Conservation (phyloP, 1,284 basidiomycete species). For the Ustilago tritici region DNA sequence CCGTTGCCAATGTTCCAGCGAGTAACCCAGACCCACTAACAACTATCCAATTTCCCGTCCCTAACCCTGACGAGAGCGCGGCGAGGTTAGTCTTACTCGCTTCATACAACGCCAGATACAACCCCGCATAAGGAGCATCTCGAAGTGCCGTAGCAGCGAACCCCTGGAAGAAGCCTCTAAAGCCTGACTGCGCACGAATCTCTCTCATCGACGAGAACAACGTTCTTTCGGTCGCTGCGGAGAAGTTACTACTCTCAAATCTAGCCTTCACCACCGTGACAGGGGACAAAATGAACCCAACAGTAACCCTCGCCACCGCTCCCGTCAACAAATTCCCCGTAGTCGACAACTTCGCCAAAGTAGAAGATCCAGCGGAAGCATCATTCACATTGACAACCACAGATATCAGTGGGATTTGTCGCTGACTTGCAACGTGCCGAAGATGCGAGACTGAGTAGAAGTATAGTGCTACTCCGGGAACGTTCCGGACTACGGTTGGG, state of each 20-base stretch:
- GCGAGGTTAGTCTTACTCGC: slow-evolving; percentile 56
- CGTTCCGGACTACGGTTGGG: slow-evolving; percentile 66
- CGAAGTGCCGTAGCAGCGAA: slow-evolving; percentile 89
- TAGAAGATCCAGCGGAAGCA: slow-evolving; percentile 66
- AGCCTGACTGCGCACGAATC: slow-evolving; percentile 78
- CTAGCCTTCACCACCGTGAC: slow-evolving; percentile 94
- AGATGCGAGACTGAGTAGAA: slow-evolving; percentile 67
- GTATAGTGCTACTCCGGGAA: slow-evolving; percentile 68
- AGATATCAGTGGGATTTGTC: slow-evolving; percentile 60
- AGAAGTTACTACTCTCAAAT: slow-evolving; percentile 61
- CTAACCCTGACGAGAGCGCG: slow-evolving; percentile 19
- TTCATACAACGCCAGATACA: slow-evolving; percentile 90
- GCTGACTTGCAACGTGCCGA: slow-evolving; percentile 48
- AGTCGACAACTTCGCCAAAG: slow-evolving; percentile 75
- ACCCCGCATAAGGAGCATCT: slow-evolving; percentile 94
- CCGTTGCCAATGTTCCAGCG: slow-evolving; percentile 64
- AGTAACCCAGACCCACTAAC: slow-evolving; percentile 55
- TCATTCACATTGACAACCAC: slow-evolving; percentile 57
- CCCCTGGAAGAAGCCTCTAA: slow-evolving; percentile 86
- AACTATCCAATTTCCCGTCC: slow-evolving; percentile 59
- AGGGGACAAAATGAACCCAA: slow-evolving; percentile 91
- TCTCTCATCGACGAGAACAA: slow-evolving; percentile 54
- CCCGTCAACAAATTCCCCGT: slow-evolving; percentile 90
- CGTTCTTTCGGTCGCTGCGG: slow-evolving; percentile 57
- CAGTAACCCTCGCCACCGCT: slow-evolving; percentile 83